Conservation (phyloP, 139 green algal species). For the Picochlorum costavermella region DNA sequence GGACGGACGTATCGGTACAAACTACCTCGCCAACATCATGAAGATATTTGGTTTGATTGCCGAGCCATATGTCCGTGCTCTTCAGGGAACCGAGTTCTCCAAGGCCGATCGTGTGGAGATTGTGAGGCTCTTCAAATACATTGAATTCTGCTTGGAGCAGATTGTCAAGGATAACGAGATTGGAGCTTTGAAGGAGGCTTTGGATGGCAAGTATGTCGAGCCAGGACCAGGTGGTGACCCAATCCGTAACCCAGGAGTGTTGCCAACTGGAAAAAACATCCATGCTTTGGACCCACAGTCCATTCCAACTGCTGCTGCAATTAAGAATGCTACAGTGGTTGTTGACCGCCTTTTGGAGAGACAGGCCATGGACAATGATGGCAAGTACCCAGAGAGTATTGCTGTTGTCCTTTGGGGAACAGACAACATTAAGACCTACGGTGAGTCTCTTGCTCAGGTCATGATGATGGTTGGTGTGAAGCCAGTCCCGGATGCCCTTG, state of each 20-base stretch:
- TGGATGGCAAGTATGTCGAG: conserved; percentile 85
- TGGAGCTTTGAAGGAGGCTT: conserved; percentile 71
- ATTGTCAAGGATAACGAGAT: conserved; percentile 99
- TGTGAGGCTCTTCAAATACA: conserved; percentile 81
- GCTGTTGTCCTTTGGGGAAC: conserved; percentile 98
- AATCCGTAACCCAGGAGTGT: conserved; percentile 95
- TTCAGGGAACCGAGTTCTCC: conserved; percentile 69
- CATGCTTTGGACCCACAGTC: conserved; percentile 97
- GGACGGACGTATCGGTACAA: conserved; percentile 30
- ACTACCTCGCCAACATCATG: conserved; percentile 20
- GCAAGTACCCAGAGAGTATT: conserved; percentile 93
- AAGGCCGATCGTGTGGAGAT: conserved; percentile 69
- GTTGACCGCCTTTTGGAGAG: conserved; percentile 92
- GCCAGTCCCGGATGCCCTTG: conserved; percentile 88
- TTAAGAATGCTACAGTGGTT: conserved; percentile 74
- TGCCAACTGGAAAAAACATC: conserved; percentile 99
- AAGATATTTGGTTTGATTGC: conserved; percentile 26
- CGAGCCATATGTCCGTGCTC: conserved; percentile 59
- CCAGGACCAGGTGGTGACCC: conserved; percentile 96
- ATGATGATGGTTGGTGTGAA: conserved; percentile 91
- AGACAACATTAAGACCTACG: conserved; percentile 99
- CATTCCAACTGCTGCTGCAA: conserved; percentile 78
- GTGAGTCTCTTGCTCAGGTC: conserved; percentile 88
- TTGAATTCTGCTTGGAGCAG: conserved; percentile 93
- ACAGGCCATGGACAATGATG: conserved; percentile 78